These are phyloP conservation scores for Cyclotella choctawhatcheeana DNA, from an alignment of 108 stramenopile species.

Conservation along the genomic window DNA sequence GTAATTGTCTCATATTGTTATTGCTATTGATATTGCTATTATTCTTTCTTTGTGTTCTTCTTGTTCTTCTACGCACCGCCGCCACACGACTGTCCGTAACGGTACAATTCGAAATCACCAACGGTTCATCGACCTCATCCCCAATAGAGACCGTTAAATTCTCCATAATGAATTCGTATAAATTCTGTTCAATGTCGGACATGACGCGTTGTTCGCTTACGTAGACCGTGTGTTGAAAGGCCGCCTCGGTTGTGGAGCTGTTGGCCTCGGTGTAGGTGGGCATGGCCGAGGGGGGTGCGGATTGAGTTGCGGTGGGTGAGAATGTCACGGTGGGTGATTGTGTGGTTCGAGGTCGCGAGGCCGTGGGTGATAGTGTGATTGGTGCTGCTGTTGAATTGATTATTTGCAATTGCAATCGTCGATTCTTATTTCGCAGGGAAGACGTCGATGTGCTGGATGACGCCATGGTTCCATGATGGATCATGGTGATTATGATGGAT, in stretches of 20 bases:
- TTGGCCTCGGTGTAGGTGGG: not conserved
- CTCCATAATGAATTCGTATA: slow-evolving; percentile 20
- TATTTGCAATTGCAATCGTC: no score
- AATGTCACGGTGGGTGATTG: not conserved
- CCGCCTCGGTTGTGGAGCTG: not conserved
- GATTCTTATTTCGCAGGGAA: no score
- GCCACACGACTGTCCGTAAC: not conserved
- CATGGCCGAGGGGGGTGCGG: not conserved
- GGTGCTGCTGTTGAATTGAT: no score
- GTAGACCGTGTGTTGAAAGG: not conserved
- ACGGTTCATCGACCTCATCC: not conserved
- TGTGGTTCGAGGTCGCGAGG: not conserved
- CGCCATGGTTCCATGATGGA: no score
- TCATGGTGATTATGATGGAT: no score
- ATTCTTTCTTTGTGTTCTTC: no score
- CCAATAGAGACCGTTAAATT: slow-evolving; percentile 11
- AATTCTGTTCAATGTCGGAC: not conserved
- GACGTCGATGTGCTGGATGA: no score
- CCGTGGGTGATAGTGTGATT: not conserved
- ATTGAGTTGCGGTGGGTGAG: no score
- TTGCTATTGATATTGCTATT: no score
- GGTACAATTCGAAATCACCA: slow-evolving; percentile 14
- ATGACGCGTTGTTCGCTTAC: not conserved
- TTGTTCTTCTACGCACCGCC: not conserved
- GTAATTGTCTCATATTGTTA: not conserved